Evolutionary conservation across 306 rosid genomes (phyloP).

Genomic region (Herpetospermum pedunculosum): DNA sequence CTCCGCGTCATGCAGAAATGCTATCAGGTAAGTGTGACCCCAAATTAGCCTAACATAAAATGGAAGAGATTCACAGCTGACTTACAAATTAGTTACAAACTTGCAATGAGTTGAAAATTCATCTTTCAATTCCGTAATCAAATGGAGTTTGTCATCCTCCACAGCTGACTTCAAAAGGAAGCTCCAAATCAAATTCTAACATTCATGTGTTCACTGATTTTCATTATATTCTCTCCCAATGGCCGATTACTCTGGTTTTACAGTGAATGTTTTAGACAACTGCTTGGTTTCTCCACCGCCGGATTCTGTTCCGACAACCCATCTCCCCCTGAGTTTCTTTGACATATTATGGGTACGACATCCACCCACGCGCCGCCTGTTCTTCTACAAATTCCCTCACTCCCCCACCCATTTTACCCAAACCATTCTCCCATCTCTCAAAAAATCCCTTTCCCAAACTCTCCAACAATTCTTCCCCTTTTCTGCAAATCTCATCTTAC

Average conservation of each 20-base stretch:
- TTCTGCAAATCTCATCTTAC: constrained; percentile 12
- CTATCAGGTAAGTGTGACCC: too few species aligned
- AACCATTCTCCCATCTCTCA: constrained; percentile 18
- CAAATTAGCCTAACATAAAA: too few species aligned
- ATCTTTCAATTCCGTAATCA: too few species aligned
- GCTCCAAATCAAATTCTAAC: too few species aligned
- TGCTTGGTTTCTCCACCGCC: constrained; percentile 14
- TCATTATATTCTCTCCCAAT: too few species aligned
- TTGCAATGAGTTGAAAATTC: too few species aligned
- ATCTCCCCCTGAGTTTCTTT: constrained; percentile 23
- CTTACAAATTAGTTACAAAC: too few species aligned
- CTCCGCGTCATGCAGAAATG: too few species aligned
- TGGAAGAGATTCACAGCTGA: too few species aligned
- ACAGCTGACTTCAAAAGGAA: too few species aligned
- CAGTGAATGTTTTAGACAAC: not conserved
- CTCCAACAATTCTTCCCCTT: constrained; percentile 25
- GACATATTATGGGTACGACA: constrained; percentile 13
- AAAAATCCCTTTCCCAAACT: constrained; percentile 22
- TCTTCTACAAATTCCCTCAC: constrained; percentile 19
- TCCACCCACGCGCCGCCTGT: constrained; percentile 9
- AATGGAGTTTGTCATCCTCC: too few species aligned
- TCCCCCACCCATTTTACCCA: constrained; percentile 9
- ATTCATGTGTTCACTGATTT: too few species aligned
- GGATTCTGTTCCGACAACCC: constrained; percentile 17
- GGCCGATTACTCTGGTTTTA: not conserved